Evolutionary conservation across 176 grass and related monocot species (phyloP).

Genomic region (Eragrostis curvula): DNA sequence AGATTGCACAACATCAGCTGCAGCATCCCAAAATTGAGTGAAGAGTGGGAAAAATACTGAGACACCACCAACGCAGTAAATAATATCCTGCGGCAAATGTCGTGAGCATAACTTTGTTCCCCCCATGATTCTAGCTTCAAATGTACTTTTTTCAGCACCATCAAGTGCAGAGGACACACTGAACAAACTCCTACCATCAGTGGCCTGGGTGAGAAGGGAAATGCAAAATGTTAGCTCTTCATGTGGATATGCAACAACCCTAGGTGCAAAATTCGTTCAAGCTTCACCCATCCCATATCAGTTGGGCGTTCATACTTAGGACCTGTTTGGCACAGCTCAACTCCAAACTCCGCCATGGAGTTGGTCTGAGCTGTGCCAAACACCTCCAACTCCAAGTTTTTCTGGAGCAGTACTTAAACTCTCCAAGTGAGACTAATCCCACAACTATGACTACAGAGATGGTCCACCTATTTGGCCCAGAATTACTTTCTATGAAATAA

Average conservation of each 20-base stretch:
- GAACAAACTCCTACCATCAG: conserved; percentile 74
- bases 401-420: too few relatives aligned
- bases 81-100: conserved; percentile 86
- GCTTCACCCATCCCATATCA: not conserved
- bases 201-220: conserved; percentile 66
- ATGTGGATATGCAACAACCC: not conserved
- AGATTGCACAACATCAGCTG: conserved; percentile 46
- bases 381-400: too few relatives aligned
- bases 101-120: conserved; percentile 94
- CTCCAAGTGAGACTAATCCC: not conserved
- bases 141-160: conserved; percentile 68
- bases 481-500: not conserved
- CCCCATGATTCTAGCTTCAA: conserved; percentile 81
- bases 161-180: conserved; percentile 81
- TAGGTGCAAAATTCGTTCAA: not conserved
- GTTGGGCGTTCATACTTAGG: not conserved
- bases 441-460: not conserved
- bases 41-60: conserved; percentile 97
- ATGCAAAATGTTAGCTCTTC: not conserved
- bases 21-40: conserved; percentile 77
- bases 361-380: too few relatives aligned
- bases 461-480: not conserved
- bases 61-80: conserved; percentile 98
- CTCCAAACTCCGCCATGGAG: too few relatives aligned
- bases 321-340: too few relatives aligned